These are phyloP conservation scores for Aeschynomene evenia DNA, from an alignment of 306 rosid genomes.

Conservation along the genomic window DNA sequence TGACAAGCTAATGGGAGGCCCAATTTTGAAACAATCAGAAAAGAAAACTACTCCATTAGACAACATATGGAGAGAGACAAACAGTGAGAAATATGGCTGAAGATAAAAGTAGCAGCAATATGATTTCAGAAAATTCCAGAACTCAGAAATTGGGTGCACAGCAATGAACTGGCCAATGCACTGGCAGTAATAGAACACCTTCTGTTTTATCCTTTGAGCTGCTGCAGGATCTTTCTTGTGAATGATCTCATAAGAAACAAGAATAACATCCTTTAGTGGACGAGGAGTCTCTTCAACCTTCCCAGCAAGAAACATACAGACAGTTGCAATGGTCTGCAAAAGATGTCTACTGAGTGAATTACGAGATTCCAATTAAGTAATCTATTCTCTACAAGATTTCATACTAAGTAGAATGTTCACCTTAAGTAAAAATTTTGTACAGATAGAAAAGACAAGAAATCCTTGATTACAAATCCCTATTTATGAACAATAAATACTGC, in stretches of 20 bases:
- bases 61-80: constrained; percentile 17
- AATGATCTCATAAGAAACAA: constrained; percentile 91
- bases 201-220: constrained; percentile 89
- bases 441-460: constrained; percentile 1
- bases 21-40: constrained; percentile 3
- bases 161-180: constrained; percentile 35
- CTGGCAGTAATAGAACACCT: constrained; percentile 55
- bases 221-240: constrained; percentile 93
- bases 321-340: constrained; percentile 91
- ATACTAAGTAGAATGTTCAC: background rate
- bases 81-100: constrained; percentile 15
- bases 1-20: constrained; percentile 10
- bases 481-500: constrained; percentile 16
- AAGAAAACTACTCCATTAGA: constrained; percentile 14
- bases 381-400: background rate
- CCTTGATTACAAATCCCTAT: constrained; percentile 1
- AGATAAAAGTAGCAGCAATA: constrained; percentile 14
- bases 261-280: constrained; percentile 87
- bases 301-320: constrained; percentile 99
- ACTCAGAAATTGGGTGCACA: constrained; percentile 23
- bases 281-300: constrained; percentile 99
- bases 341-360: constrained; percentile 28
- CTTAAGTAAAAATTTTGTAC: background rate
- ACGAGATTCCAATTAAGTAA: constrained; percentile 19
- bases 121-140: constrained; percentile 23